Evolutionary conservation across 768 basidiomycete genomes (phyloP), one percentile per base, ranked within the genome.

Genomic region (Omphalotus guepiniiformis): DNA sequence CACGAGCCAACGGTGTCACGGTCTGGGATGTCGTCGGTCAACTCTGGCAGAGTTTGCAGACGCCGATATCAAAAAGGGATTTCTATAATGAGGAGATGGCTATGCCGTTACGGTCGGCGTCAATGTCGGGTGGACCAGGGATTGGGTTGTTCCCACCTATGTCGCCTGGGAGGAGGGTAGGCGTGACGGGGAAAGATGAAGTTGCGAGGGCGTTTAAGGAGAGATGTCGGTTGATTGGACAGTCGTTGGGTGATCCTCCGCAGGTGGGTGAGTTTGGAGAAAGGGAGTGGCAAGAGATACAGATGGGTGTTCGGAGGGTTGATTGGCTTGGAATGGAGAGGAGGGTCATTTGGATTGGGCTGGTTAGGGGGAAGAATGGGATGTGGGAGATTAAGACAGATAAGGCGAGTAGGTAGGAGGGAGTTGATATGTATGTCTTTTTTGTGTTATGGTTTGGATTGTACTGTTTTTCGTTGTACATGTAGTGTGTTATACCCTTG

Each of bases 301-400:
- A 22, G 68, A 69, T 53, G 16, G 84, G 84, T 1, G 73, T 85
- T 19, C 66, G 70, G 47, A 71, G 71, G 41, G 71, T 86, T 4
- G 84, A 86, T 63, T 87, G 73, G 54, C 62, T 87, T 63, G 78
- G 77, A 12, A 71, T 69, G 28, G 49, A 50, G 8, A 38, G 28
- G 22, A 73, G 72, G 50, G 61, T 65, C 39, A 56, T 78, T 7
- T 75, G 84, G 60, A 65, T 73, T 47, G 85, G 85, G 6, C 61
- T 87, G 48, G 61, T 60, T 39, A 72, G 74, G 43, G 74, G 74
- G 2, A 74, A 68, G 55, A 71, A 76, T 27, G 83, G 84, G 6
- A 69, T 78, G 63, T 85, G 82, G 79, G 78, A 83, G 63, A 72
- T 87, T 58, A 83, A 77, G 63, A 74, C 79, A n/a, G n/a, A n/a